phyloP scores from a whole-genome alignment of 2,329 filamentous ascomycete species.

The Nothophaeocryptopus gaeumannii region DNA sequence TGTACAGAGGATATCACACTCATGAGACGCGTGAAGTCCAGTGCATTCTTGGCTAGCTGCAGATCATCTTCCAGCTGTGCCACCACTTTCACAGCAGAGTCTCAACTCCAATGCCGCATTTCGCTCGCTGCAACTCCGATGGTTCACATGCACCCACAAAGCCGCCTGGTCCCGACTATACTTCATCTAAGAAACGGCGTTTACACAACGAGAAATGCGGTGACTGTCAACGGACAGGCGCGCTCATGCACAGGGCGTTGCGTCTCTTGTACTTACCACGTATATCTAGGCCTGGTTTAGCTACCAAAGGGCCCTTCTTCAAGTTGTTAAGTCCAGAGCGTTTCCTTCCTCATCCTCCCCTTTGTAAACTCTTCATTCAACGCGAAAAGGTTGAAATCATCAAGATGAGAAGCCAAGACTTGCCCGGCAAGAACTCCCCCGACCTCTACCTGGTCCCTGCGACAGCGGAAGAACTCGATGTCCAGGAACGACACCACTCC shows the following conservation, averaged over 20 bases:
- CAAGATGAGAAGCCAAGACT: constrained; percentile 23
- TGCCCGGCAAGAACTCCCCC: constrained; percentile 51
- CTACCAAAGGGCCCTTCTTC: not conserved
- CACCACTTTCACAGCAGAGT: constrained; percentile 3
- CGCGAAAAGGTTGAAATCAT: not conserved
- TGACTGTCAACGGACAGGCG: too few relatives aligned
- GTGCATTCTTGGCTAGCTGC: too few relatives aligned
- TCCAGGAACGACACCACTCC: constrained; percentile 54
- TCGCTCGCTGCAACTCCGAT: too few relatives aligned
- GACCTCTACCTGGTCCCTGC: constrained; percentile 54
- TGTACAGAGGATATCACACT: too few relatives aligned
- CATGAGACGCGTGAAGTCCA: too few relatives aligned
- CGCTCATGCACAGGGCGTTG: too few relatives aligned
- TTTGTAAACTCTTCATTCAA: not conserved
- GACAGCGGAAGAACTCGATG: constrained; percentile 53
- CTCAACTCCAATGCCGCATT: not conserved
- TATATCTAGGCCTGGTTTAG: too few relatives aligned
- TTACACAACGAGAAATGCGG: too few relatives aligned
- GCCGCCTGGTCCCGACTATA: too few relatives aligned
- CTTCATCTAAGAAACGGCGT: too few relatives aligned
- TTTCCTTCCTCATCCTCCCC: not conserved
- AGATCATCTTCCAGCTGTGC: not conserved
- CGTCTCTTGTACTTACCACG: too few relatives aligned
- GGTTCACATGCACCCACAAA: too few relatives aligned
- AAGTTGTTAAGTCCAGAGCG: not conserved